Conservation (phyloP, 129 eudicot genomes). For the Saposhnikovia divaricata region DNA sequence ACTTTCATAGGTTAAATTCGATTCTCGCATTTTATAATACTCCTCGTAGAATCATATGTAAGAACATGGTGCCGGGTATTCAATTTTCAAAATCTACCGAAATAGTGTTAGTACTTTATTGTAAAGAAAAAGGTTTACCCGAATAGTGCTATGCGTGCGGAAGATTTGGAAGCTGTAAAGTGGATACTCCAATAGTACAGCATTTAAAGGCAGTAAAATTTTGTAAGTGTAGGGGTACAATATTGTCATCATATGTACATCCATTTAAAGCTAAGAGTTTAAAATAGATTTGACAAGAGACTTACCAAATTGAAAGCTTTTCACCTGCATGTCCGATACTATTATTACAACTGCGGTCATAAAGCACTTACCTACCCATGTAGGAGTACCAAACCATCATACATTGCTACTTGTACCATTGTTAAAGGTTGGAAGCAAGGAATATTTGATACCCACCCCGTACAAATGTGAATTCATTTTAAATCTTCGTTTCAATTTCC, state of each 20-base stretch:
- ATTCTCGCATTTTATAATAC: too few species aligned
- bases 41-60: too few species aligned
- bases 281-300: neutral
- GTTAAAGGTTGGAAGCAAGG: neutral
- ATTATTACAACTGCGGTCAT: neutral
- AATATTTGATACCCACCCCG: neutral
- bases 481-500: neutral
- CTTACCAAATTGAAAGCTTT: neutral
- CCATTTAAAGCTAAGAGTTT: slow-evolving; percentile 3
- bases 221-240: neutral
- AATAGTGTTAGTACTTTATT: neutral
- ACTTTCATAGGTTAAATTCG: too few species aligned
- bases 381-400: neutral
- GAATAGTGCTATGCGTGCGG: neutral
- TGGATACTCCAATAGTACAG: neutral
- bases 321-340: neutral
- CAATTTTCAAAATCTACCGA: neutral
- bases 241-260: neutral
- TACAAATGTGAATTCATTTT: neutral
- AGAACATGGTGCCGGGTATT: too few species aligned
- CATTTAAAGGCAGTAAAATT: neutral
- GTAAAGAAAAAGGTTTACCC: neutral
- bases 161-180: neutral
- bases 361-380: neutral
- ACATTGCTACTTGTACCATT: neutral